Evolutionary conservation across 306 rosid genomes (phyloP), one percentile per base, ranked within the genome.

Genomic region (Cucumis hystrix): DNA sequence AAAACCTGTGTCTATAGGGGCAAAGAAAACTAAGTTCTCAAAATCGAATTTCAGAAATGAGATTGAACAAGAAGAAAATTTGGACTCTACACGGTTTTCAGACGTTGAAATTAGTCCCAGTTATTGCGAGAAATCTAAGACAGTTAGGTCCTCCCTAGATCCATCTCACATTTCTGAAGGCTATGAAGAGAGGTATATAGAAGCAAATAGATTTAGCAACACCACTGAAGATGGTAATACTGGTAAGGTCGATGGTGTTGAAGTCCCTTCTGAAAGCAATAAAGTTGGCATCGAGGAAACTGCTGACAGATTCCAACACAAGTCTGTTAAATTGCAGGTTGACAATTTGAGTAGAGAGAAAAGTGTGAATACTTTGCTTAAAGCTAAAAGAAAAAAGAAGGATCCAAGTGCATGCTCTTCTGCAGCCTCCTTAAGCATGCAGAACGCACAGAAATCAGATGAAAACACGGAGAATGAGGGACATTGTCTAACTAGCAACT

Each of bases 261-360:
- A 51, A 51, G 76, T 51, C 7, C 56, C 60, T 72, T 72, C 39
- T 72, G 45, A 28, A 72, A 51, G 61, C 7, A n/a, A 51, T 51
- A 72, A 72, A 51, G 76, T 25, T 72, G 76, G 12, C 76, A 72
- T 28, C 8, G 76, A 72, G 61, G 61, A 72, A 72, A 72, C 11
- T 23, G 45, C 61, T 3, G 76, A 9, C 1, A 55, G 58, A 76
- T 43, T 35, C 65, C 80, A 78, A 83, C 81, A 52, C 28, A 74
- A 78, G 56, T 78, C 85, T 23, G 81, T 76, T 69, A 81, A 63
- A 59, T 28, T 79, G 45, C 67, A 10, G 51, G 69, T 63, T 23
- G 84, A 75, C 58, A 61, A 87, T 78, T 35, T 68, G 77, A 70
- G 20, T 55, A 76, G 30, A 63, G 58, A 58, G 41, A 67, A 58